Base-by-base conservation (phyloP, 768 basidiomycete species). In the Trametes punicea region DNA sequence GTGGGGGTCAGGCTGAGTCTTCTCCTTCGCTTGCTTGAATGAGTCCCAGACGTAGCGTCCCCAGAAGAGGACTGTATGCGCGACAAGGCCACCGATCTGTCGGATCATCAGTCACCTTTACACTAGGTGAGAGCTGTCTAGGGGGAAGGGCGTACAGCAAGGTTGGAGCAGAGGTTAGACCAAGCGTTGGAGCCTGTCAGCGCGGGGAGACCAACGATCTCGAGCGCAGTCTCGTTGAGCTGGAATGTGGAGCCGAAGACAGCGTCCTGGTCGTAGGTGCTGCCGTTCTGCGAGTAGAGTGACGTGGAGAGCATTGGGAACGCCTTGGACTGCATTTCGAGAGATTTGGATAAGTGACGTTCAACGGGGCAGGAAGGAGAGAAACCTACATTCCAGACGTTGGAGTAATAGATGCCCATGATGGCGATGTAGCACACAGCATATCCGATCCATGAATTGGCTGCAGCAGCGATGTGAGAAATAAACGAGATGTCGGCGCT, bases 281-380 rank as follows among this genome's bases (percentile, higher is more conserved):
- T 77, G 15, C 84, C 83, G 59, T 84, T 79, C 1, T 72, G 64
- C 4, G 76, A 74, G 65, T 83, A 84, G 6, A 85, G 75, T 0
- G 81, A 77, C 0, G 81, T 79, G 0, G 84, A 83, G 27, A 87
- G 67, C 77, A 87, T 82, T 0, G 83, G 84, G 62, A 81, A 81
- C 1, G 67, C 64, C 54, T 74, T 68, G 2, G 81, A 80, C 81
- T 83, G 53, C 2, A 26, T 5, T 23, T 5, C 15, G 4, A n/a
- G 27, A 45, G 36, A 1, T 51, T 27, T 18, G 45, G 51, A 2
- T 16, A 10, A 13, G 16, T 38, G 16, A n/a, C 36, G 8, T 5
- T 38, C 3, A 38, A 23, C 59, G 66, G 46, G 52, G 70, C 68
- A 63, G 70, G 71, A 21, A 47, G 21, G 3, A 16, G 18, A 23